Evolutionary conservation across 2,329 filamentous ascomycete species (phyloP).

Genomic region (Macrophomina phaseolina): DNA sequence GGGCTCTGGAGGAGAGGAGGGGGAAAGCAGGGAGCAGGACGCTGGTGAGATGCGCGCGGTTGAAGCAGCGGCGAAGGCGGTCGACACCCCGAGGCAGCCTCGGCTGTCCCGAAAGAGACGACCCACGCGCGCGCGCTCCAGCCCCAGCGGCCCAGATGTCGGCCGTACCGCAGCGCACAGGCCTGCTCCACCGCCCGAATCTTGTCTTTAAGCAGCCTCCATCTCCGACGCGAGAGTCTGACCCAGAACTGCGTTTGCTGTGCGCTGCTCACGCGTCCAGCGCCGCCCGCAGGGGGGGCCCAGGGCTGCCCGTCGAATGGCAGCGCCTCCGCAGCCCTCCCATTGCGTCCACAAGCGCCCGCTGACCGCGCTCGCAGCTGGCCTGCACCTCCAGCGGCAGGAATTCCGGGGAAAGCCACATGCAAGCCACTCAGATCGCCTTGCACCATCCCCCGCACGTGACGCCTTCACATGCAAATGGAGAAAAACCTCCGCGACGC

Average conservation of each 20-base stretch:
- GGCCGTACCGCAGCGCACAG: slow-evolving; percentile 21
- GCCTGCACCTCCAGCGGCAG: background rate
- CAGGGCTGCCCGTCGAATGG: background rate
- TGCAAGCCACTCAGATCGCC: slow-evolving; percentile 22
- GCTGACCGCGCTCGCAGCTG: slow-evolving; percentile 4
- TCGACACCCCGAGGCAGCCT: slow-evolving; percentile 1
- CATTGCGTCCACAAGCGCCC: background rate
- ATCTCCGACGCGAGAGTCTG: slow-evolving; percentile 1
- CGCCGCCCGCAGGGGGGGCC: background rate
- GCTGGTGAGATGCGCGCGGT: background rate
- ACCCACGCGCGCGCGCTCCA: background rate
- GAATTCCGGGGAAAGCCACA: slow-evolving; percentile 25
- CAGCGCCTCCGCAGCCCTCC: background rate
- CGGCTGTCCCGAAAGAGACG: slow-evolving; percentile 8
- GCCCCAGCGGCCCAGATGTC: background rate
- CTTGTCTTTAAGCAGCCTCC: slow-evolving; percentile 14
- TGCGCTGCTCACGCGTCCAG: slow-evolving; percentile 13
- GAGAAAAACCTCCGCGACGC: background rate
- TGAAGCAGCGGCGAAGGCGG: slow-evolving; percentile 1
- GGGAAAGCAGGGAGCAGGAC: background rate
- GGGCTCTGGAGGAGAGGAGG: background rate
- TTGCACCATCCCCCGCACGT: slow-evolving; percentile 12
- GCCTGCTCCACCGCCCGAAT: background rate
- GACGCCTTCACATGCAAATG: slow-evolving; percentile 21
- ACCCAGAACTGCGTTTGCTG: background rate